phyloP scores from a whole-genome alignment of 805 yeast genomes.

The Monosporozyma aerobia region DNA sequence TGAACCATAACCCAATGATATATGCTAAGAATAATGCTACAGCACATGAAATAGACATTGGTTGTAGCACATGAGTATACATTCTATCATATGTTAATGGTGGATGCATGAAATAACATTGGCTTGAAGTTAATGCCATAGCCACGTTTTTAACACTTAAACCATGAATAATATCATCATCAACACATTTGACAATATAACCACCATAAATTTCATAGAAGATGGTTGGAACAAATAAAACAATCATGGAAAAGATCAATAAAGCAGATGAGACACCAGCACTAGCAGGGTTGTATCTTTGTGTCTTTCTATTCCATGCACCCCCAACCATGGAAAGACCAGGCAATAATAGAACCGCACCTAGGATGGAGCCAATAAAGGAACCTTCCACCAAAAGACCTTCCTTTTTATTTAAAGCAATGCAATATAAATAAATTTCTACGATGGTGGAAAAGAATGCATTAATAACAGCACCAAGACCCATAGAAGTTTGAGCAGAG shows the following conservation, averaged over 20 bases:
- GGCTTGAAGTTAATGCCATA: slow-evolving; percentile 21
- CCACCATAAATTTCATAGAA: slow-evolving; percentile 86
- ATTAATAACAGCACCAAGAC: slow-evolving; percentile 95
- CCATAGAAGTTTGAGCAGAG: slow-evolving; percentile 97
- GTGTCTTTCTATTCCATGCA: slow-evolving; percentile 85
- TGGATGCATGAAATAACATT: slow-evolving; percentile 73
- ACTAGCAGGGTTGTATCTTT: slow-evolving; percentile 87
- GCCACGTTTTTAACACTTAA: slow-evolving; percentile 39
- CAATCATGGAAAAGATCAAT: slow-evolving; percentile 82
- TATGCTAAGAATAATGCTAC: slow-evolving; percentile 73
- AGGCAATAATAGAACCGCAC: slow-evolving; percentile 84
- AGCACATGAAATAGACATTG: slow-evolving; percentile 77
- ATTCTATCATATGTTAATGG: slow-evolving; percentile 60
- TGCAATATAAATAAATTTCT: slow-evolving; percentile 85
- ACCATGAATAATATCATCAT: slow-evolving; percentile 3
- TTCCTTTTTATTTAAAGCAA: slow-evolving; percentile 77
- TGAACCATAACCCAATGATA: slow-evolving; percentile 81
- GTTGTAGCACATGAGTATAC: slow-evolving; percentile 61
- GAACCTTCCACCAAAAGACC: slow-evolving; percentile 92
- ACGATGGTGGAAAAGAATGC: slow-evolving; percentile 96
- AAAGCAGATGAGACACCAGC: slow-evolving; percentile 97
- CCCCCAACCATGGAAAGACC: slow-evolving; percentile 98
- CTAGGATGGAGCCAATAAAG: slow-evolving; percentile 85
- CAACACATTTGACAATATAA: slow-evolving; percentile 62
- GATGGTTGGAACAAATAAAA: slow-evolving; percentile 86